Evolutionary conservation across 2,329 filamentous ascomycete species (phyloP), one percentile per base, ranked within the genome.

Genomic region (Helminthosporium solani): DNA sequence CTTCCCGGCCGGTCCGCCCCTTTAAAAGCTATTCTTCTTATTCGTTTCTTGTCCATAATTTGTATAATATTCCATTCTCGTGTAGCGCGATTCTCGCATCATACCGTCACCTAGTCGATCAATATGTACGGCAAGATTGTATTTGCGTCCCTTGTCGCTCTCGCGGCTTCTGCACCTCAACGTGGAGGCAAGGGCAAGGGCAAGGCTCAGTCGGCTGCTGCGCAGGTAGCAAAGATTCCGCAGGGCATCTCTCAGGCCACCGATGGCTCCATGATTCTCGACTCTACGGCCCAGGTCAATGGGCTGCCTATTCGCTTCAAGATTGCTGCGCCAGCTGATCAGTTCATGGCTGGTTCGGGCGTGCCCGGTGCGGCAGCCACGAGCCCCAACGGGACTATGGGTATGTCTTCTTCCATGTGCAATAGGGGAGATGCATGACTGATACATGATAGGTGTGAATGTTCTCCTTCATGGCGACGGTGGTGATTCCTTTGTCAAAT

Each of bases 381-480:
- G 2, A 61, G 64, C 11, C 34, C 60, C 2, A 61, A 63, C 31
- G 66, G 67, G 28, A 63, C 65, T 5, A 66, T 79, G 23, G 66
- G 65, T 53, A 27, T 14, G 46, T 49, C 3, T n/a, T 2, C 21
- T 33, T 11, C 3, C 7, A 23, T 25, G 27, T 3, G 11, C 33
- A 6, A 7, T 47, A 12, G 9, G 23, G 20, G 11, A 27, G 14
- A 25, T 19, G 16, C 5, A n/a, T 44, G 7, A 31, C 20, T 37
- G 11, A 35, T 7, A 21, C n/a, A 7, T n/a, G 4, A 4, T 15
- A 53, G 78, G 78, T 40, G 70, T 80, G 6, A 83, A 83, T 54
- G 75, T 83, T 12, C 73, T 83, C 28, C 73, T 83, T 3, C 80
- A 83, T 60, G 80, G 80, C 40, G 80, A 83, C 58, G 80, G 80